Evolutionary conservation across 257 asterid genomes (phyloP), one percentile per base, ranked within the genome.

Genomic region (Jacaranda copaia): DNA sequence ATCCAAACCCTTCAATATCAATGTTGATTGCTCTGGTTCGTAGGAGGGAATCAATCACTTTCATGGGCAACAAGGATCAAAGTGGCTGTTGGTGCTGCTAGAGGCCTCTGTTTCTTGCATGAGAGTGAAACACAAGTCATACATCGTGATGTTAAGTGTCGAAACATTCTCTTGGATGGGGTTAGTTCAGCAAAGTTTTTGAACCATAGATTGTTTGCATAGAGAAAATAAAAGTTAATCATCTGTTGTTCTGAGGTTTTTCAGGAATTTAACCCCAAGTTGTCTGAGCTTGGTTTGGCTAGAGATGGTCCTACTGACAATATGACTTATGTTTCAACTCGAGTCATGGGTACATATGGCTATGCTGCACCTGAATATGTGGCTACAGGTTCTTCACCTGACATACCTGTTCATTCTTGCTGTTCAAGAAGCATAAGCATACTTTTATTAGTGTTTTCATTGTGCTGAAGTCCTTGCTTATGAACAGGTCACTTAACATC

Each of bases 201-300:
- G 6, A 46, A 6, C 6, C 9, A 6, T 46, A 3, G 52, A 46
- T 9, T 8, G 11, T 11, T 7, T 6, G 52, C 2, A 42, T 45
- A 38, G n/a, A 10, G 10, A 16, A 48, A 45, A 40, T 8, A 2
- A 1, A 51, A 49, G n/a, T n/a, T n/a, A 14, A 51, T n/a, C 40
- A 51, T 43, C 62, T 48, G 0, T 2, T 51, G 32, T 51, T 25
- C 5, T 9, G 11, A 8, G 66, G 36, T 71, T 46, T 19, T 77
- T 61, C 87, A 88, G 93, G 90, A 86, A 39, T 88, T 84, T 53
- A 88, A 83, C 16, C 82, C 89, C 78, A 86, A 88, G 74, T 75
- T 84, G 63, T 84, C 88, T 0, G 89, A 81, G 78, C 84, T 86
- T 35, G 88, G 84, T 58, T 74, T 86, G 77, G 91, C 91, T 1